A percentile compares a stretch with the other conserved stretches of the same genome.
phyloP scores from a whole-genome alignment of 495 filamentous ascomycete species.

The Penicillium antarcticum region DNA sequence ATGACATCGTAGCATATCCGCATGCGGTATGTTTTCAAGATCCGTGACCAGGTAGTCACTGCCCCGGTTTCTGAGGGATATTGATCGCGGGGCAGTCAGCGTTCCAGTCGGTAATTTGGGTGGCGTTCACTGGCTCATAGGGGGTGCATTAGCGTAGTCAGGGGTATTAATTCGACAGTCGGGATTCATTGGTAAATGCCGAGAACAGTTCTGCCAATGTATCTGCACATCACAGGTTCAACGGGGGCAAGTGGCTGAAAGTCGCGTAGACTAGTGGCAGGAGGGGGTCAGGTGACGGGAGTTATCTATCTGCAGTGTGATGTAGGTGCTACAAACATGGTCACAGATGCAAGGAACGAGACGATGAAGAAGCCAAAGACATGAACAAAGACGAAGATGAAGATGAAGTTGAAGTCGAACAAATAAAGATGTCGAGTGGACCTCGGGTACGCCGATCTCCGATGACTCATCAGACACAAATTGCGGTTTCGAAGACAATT shows the following conservation, averaged over 20 bases:
- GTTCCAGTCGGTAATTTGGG: slow-evolving; percentile 10
- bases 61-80: slow-evolving; percentile 9
- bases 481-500: too few species aligned
- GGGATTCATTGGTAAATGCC: not conserved
- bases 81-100: not conserved
- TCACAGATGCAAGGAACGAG: too few species aligned
- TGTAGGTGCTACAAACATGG: too few species aligned
- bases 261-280: not conserved
- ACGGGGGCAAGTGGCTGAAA: not conserved
- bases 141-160: slow-evolving; percentile 2
- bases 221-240: not conserved
- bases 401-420: not conserved
- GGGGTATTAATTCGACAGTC: not conserved
- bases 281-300: too few species aligned
- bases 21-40: slow-evolving; percentile 1
- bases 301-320: too few species aligned
- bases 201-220: not conserved
- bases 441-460: not conserved
- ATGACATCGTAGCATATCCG: not conserved
- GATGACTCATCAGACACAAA: slow-evolving; percentile 5
- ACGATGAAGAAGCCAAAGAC: too few species aligned
- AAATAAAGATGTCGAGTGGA: not conserved
- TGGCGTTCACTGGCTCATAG: not conserved
- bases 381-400: not conserved
- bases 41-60: slow-evolving; percentile 15